Percentiles rank a stretch among this genome's conserved stretches.
These are phyloP conservation scores for Eucalyptus marginata DNA, from an alignment of 345 rosid genomes.

Conservation along the genomic window DNA sequence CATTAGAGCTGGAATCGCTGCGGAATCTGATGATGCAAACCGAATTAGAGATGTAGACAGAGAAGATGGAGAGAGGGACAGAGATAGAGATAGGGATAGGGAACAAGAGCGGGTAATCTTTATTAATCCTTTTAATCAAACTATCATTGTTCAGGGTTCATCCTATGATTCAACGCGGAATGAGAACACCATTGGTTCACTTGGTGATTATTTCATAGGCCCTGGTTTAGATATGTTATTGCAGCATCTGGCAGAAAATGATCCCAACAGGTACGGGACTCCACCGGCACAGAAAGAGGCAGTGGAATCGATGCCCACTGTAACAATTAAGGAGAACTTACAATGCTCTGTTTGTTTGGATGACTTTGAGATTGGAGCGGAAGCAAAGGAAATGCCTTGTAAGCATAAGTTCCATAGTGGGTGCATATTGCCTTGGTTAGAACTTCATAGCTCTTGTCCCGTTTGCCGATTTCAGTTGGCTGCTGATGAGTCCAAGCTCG, in stretches of 20 bases:
- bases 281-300: constrained; percentile 78
- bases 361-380: constrained; percentile 52
- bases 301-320: constrained; percentile 44
- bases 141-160: constrained; percentile 47
- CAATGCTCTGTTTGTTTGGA: constrained; percentile 87
- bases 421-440: constrained; percentile 86
- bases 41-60: not conserved
- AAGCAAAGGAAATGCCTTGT: constrained; percentile 86
- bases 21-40: constrained; percentile 17
- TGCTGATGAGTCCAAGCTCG: constrained; percentile 54
- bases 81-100: constrained; percentile 19
- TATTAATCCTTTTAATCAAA: constrained; percentile 55
- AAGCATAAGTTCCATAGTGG: constrained; percentile 67
- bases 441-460: constrained; percentile 90
- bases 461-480: constrained; percentile 77
- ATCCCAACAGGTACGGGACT: constrained; percentile 67
- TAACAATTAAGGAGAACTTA: constrained; percentile 29
- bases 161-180: constrained; percentile 28
- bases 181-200: constrained; percentile 30
- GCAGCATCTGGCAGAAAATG: constrained; percentile 76
- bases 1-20: constrained; percentile 58
- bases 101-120: constrained; percentile 32
- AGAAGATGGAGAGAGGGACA: constrained; percentile 22
- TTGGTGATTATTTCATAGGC: constrained; percentile 75
- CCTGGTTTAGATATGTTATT: constrained; percentile 69